These are phyloP conservation scores for Acanthamoeba castellanii DNA, from an alignment of 208 protist genomes.

Conservation along the genomic window DNA sequence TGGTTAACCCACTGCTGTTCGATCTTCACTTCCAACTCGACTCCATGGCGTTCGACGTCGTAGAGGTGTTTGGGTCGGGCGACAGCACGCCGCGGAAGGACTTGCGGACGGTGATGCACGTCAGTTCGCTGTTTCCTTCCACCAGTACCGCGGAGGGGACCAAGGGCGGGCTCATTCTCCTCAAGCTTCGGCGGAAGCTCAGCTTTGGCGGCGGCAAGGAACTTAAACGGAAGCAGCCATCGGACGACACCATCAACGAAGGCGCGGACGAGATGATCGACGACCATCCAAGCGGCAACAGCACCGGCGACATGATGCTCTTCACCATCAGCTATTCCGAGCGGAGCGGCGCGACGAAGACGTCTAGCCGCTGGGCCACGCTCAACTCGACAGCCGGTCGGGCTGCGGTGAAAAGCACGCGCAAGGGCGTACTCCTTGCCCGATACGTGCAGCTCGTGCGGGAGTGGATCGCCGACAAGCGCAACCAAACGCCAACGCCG, in stretches of 20 bases:
- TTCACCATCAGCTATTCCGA: background rate
- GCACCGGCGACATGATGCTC: background rate
- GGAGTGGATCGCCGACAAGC: background rate
- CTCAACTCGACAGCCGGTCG: background rate
- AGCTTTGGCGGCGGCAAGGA: background rate
- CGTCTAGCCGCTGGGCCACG: background rate
- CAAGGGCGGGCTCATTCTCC: slow-evolving; percentile 23
- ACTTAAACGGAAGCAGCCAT: background rate
- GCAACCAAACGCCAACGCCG: background rate
- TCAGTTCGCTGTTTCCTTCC: slow-evolving; percentile 12
- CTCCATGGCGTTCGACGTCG: background rate
- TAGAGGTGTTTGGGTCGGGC: background rate
- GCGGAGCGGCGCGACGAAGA: background rate
- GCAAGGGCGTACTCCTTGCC: background rate
- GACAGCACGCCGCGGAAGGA: background rate
- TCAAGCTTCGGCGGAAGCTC: background rate
- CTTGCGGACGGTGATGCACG: background rate
- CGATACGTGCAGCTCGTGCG: background rate
- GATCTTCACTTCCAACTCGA: background rate
- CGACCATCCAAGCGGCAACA: background rate
- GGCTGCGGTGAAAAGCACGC: background rate
- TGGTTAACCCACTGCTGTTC: slow-evolving; percentile 22
- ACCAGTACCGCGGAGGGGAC: background rate
- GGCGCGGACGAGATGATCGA: background rate
- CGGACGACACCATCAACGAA: background rate